Evolutionary conservation across 2,329 filamentous ascomycete genomes (phyloP), one percentile per base, ranked within the genome.

Genomic region (Colletotrichum eremochloae): DNA sequence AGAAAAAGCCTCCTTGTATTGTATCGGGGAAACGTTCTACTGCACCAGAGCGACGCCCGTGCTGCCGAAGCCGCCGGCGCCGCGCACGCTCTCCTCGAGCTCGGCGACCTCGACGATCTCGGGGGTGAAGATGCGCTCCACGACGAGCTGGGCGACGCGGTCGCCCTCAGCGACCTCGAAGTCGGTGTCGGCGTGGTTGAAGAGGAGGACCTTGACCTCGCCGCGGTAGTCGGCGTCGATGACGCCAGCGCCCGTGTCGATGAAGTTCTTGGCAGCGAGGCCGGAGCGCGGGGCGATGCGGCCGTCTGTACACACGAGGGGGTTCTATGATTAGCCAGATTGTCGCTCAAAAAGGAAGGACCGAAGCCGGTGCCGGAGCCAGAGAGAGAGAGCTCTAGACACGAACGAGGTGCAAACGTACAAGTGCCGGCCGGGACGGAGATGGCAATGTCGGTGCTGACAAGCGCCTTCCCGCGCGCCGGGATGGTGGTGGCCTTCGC

Each of bases 211-310:
- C 86, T 97, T 97, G 78, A 99, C 92, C 76, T 93, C 93, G 29
- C 96, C 96, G 46, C 96, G 90, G 86, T 99, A 99, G 83, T 99
- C 96, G 44, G 96, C 95, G 82, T 99, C 96, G 78, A 99, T 98
- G 75, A 99, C 96, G 67, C 96, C 96, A 0, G 96, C 96, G 74
- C 97, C 95, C 0, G 94, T 96, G 82, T 98, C 95, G 81, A 99
- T 98, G 84, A 95, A 96, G 85, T 98, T 91, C 86, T 99, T 99
- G 73, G 91, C 88, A 2, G 96, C 96, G 46, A 97, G 91, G 60
- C 95, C 95, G n/a, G 94, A 96, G 75, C 95, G 93, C 12, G 95
- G 95, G 3, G 95, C 95, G 67, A 97, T 91, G 70, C 95, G 92
- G 76, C 96, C 96, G 81, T 98, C 94, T 96, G 74, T 68, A 11